phyloP scores from a whole-genome alignment of 352 stramenopile genomes.

The Phytophthora macrochlamydospora region DNA sequence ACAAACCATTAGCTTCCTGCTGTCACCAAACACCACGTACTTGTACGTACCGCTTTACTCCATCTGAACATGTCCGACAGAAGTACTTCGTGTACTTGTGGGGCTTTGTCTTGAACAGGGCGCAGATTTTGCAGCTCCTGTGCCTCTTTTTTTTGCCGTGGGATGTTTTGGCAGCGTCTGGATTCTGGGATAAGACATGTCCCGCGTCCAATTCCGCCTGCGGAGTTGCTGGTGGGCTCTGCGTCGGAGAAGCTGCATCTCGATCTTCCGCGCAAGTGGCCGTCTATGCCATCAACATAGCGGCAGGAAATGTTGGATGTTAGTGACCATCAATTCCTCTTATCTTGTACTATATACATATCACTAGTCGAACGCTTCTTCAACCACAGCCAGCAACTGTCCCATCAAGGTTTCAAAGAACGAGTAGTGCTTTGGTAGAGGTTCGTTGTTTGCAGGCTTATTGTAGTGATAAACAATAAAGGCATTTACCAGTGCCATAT shows the following conservation, averaged over 20 bases:
- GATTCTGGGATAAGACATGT: neutral
- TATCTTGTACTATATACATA: neutral
- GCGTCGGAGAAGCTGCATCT: neutral
- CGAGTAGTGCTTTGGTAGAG: constrained; percentile 3
- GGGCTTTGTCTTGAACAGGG: neutral
- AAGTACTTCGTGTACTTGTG: constrained; percentile 7
- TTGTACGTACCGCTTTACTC: constrained; percentile 4
- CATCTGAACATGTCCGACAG: neutral
- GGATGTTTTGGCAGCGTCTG: neutral
- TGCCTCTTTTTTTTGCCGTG: neutral
- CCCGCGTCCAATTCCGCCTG: neutral
- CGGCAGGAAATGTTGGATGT: neutral
- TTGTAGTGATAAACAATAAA: constrained; percentile 15
- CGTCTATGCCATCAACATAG: neutral
- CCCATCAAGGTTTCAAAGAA: constrained; percentile 14
- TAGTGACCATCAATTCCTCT: neutral
- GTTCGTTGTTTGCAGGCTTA: constrained; percentile 6
- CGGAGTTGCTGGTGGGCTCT: no score
- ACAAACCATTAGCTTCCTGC: neutral
- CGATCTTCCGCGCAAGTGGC: neutral
- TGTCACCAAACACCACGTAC: neutral
- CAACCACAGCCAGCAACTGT: neutral
- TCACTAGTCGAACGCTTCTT: neutral
- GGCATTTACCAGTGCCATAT: constrained; percentile 21
- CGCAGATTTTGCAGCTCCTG: neutral